Base-by-base conservation (phyloP, 2,329 filamentous ascomycete species). In the Aspergillus sp. region DNA sequence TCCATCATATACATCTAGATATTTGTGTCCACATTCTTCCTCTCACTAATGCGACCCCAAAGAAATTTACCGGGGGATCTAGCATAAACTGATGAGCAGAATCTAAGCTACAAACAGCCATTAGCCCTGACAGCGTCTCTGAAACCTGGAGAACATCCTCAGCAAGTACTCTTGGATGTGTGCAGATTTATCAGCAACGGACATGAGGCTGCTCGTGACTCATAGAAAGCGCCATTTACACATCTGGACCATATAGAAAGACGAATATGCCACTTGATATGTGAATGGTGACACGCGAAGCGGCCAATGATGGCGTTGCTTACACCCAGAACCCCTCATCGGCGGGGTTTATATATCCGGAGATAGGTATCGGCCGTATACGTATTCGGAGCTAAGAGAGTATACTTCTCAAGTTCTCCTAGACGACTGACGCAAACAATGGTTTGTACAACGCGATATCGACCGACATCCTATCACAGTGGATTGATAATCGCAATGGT, bases 401-500 rank as follows among this genome's bases (percentile, higher is more conserved):
- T 19, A 19, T 19, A 3, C 31, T 38, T 38, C 31, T 38, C 31
- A 19, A 19, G 19, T 19, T 19, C 19, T 34, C 1, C 30, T 11
- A 11, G 9, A 13, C n/a, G 31, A 46, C 22, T 61, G 54, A 57
- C 54, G 54, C 59, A 61, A 61, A 48, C 7, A 31, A 28, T 17
- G 5, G 13, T 52, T 4, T 47, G 25, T 34, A 45, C 52, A 51
- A 19, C 25, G 53, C 47, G 41, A 61, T 31, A 19, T 19, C 38
- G 49, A 17, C 8, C 7, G 30, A 49, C 25, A 25, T 23, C 63
- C 63, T 65, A 65, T 63, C 54, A 63, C 28, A 34, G 15, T 57
- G 45, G 19, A 54, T 57, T 46, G 57, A 63, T 50, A 59, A 50
- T 57, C 30, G 47, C 28, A 34, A 51, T 49, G 52, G 63, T 65